phyloP scores from a whole-genome alignment of 2,329 filamentous ascomycete genomes.

The Emergomyces orientalis region DNA sequence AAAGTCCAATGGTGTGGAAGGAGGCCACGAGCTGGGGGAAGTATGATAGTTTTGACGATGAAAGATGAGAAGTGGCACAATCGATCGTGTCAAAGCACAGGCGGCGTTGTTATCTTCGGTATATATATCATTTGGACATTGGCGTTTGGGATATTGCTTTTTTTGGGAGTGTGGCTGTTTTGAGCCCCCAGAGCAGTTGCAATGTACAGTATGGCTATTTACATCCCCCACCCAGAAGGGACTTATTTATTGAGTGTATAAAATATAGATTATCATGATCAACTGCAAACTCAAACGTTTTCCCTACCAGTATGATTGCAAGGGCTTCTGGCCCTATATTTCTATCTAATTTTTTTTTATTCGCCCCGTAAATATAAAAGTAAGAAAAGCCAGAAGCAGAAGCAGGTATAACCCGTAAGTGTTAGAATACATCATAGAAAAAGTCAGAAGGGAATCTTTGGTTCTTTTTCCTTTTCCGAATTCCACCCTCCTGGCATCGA shows the following conservation, averaged over 20 bases:
- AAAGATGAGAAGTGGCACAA: neutral
- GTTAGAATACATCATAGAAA: constrained; percentile 1
- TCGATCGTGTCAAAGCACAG: neutral
- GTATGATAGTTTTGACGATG: neutral
- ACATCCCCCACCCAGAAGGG: neutral
- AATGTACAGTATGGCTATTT: neutral
- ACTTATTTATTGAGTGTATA: neutral
- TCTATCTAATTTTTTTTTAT: neutral
- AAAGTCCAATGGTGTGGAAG: neutral
- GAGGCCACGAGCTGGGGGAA: neutral
- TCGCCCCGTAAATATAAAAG: neutral
- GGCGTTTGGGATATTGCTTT: neutral
- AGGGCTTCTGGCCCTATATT: neutral
- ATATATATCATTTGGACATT: neutral
- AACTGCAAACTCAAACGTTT: neutral
- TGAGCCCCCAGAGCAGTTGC: neutral
- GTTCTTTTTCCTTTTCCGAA: neutral
- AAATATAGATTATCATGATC: neutral
- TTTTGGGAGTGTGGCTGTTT: neutral
- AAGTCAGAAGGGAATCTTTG: neutral
- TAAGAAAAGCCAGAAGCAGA: neutral
- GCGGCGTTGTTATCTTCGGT: neutral
- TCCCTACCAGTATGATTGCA: neutral
- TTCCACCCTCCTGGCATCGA: neutral
- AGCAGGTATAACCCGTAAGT: neutral